Evolutionary conservation across 768 basidiomycete species (phyloP), one percentile per base, ranked within the genome.

Genomic region (Tylopilus balloui): DNA sequence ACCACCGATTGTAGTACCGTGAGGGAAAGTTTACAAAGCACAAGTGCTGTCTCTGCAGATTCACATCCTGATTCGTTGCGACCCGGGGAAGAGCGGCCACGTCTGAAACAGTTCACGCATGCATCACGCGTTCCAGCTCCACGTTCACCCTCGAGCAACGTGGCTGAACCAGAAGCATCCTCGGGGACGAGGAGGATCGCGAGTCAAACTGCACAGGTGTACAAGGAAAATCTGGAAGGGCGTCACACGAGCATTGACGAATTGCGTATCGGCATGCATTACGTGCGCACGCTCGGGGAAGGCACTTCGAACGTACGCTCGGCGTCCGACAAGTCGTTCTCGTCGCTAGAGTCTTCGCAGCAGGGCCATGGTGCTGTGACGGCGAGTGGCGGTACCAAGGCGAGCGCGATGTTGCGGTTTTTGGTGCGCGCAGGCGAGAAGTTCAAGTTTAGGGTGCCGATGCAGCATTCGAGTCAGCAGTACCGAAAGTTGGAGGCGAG

Each of bases 101-200:
- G 84, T 27, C 65, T 88, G 25, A 83, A 87, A 28, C 86, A 83
- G 23, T 88, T 89, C 61, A 86, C 81, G 7, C 79, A 78, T 52
- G 80, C 82, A 14, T 75, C 76, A 17, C 80, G 83, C 17, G 83
- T 85, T 21, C 84, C 85, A 17, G 73, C 79, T 2, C 82, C 84
- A 72, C 75, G 54, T 55, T 74, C 55, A 60, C 76, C 51, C 58
- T 75, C 45, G 47, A 52, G 44, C 45, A 66, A 56, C 20, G 51
- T 51, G 8, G 56, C 47, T 17, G 54, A 48, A 43, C 54, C 43
- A 24, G 54, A 58, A 17, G 52, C 60, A 29, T 56, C 69, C 32
- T 57, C 59, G 28, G 65, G 62, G 15, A 58, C 59, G 44, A 69
- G 55, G 69, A 75, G 69, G 51, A 75, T 86, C 7, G 69, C 76